Percentiles rank a stretch among this genome's conserved stretches.
phyloP scores from a whole-genome alignment of 139 green algal species.

The Desmodesmus armatus region DNA sequence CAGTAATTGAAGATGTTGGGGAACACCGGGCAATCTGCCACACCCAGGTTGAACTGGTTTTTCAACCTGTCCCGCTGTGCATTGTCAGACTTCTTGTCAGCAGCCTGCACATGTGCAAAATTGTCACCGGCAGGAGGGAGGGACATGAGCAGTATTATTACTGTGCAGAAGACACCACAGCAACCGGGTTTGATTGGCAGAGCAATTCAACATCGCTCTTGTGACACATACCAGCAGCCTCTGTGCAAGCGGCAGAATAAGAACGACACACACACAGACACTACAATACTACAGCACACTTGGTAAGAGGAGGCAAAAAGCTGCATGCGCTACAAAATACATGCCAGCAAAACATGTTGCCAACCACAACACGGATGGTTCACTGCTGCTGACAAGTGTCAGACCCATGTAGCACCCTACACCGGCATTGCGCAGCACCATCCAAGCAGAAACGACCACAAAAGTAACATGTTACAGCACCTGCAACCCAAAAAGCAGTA shows the following conservation, averaged over 20 bases:
- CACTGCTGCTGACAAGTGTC: too few relatives aligned
- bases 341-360: background rate
- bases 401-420: too few relatives aligned
- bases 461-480: background rate
- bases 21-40: slow-evolving; percentile 94
- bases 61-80: background rate
- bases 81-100: slow-evolving; percentile 3
- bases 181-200: too few relatives aligned
- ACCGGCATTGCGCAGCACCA: too few relatives aligned
- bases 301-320: background rate
- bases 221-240: too few relatives aligned
- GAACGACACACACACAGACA: background rate
- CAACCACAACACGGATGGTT: too few relatives aligned
- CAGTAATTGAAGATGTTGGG: slow-evolving; percentile 94
- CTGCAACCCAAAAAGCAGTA: too few relatives aligned
- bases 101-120: background rate
- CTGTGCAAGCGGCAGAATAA: background rate
- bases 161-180: background rate
- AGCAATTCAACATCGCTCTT: too few relatives aligned
- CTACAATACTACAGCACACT: background rate
- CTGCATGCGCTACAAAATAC: background rate
- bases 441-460: too few relatives aligned
- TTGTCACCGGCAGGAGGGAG: background rate
- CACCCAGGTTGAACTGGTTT: slow-evolving; percentile 38
- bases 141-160: background rate